Evolutionary conservation across 257 asterid genomes (phyloP).

Genomic region (Rubia yunnanensis): DNA sequence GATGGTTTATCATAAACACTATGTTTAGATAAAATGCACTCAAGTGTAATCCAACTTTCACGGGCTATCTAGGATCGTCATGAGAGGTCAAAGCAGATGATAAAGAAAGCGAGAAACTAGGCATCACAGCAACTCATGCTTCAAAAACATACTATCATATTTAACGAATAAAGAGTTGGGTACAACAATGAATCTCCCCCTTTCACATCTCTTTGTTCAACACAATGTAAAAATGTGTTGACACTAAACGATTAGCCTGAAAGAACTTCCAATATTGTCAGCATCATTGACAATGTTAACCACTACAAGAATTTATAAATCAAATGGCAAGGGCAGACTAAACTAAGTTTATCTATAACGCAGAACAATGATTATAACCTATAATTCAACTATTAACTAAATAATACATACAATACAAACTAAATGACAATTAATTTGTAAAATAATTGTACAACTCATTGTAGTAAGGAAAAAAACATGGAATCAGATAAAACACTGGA

Average conservation of each 20-base stretch:
- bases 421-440: not conserved
- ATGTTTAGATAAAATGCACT: not conserved
- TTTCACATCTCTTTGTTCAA: not conserved
- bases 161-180: not conserved
- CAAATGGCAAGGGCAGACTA: not conserved
- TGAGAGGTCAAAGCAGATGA: not conserved
- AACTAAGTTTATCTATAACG: too few species aligned
- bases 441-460: not conserved
- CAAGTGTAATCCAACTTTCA: not conserved
- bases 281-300: not conserved
- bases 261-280: not conserved
- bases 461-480: too few species aligned
- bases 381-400: not conserved
- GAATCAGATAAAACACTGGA: too few species aligned
- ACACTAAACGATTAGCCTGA: too few species aligned
- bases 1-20: not conserved
- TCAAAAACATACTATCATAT: not conserved
- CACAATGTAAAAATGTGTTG: not conserved
- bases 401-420: not conserved
- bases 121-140: not conserved
- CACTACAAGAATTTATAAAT: not conserved
- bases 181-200: not conserved
- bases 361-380: too few species aligned
- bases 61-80: not conserved
- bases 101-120: not conserved